Conservation (phyloP, 1,284 basidiomycete species). For the Malassezia dermatis region DNA sequence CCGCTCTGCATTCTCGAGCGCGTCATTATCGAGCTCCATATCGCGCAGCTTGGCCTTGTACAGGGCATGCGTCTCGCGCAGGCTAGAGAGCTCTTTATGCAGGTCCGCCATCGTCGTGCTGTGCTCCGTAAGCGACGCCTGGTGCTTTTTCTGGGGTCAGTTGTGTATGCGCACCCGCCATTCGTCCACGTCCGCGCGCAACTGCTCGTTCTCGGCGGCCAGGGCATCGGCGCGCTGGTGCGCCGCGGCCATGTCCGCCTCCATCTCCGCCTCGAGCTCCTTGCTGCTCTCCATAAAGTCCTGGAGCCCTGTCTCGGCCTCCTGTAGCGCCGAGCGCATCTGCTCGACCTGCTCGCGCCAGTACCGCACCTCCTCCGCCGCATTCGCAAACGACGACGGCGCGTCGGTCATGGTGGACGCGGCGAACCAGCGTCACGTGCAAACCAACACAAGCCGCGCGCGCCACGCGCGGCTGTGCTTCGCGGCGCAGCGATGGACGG, state of each 20-base stretch:
- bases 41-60: conserved; percentile 43
- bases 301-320: conserved; percentile 33
- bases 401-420: conserved; percentile 6
- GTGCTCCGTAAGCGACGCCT: conserved; percentile 34
- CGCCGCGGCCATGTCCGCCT: conserved; percentile 31
- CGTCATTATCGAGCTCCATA: conserved; percentile 46
- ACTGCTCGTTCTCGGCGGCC: conserved; percentile 28
- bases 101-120: conserved; percentile 32
- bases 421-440: conserved; percentile 7
- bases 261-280: conserved; percentile 44
- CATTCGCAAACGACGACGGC: conserved; percentile 21
- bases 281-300: conserved; percentile 43
- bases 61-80: conserved; percentile 35
- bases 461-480: not conserved
- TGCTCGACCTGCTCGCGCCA: conserved; percentile 37
- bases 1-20: conserved; percentile 44
- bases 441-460: not conserved
- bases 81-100: conserved; percentile 28
- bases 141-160: conserved; percentile 30
- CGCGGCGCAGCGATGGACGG: not conserved
- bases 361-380: conserved; percentile 33
- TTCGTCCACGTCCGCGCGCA: conserved; percentile 35
- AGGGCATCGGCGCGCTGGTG: conserved; percentile 26
- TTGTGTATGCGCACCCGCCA: conserved; percentile 28
- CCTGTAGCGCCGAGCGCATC: conserved; percentile 34